Base-by-base conservation (phyloP, 2,329 filamentous ascomycete genomes). In the Graphium sp. region DNA sequence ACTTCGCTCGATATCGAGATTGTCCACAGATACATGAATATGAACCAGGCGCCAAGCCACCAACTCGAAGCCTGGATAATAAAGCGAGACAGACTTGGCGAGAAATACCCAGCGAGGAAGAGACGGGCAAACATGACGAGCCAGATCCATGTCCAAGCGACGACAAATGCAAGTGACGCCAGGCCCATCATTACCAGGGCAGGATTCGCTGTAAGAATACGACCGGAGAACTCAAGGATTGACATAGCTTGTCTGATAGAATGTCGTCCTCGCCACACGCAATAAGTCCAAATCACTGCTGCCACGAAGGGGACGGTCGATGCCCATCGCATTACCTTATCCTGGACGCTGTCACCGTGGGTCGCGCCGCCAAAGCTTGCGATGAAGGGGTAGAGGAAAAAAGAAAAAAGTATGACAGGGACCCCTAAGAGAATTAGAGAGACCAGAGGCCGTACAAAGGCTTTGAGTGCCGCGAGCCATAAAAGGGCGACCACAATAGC, bases 11-110 rank as follows among this genome's bases (percentile, higher is more conserved):
- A 74, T 32, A 95, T 71, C 3, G 80, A 79, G 23, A 94, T 60
- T 0, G 84, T 89, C 89, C 89, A 98, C 40, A 95, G 74, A 51
- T 94, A 95, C 58, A 94, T 78, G 34, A 95, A 57, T 39, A 94
- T 71, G 54, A 94, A 98, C 48, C 76, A 92, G 15, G 72, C 66
- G n/a, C 81, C 89, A 4, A 98, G 62, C 81, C 84, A 93, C 87
- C 87, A 95, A 42, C 77, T 93, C 34, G 82, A 83, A 12, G 78
- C 58, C 44, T 83, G 78, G 44, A 95, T 83, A 42, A 92, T 67
- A 52, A 91, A 94, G 23, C 51, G 49, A 1, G 62, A 56, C 18
- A 74, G 56, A 13, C 48, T 56, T 34, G 66, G 69, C 11, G 74
- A 72, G 38, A 87, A 73, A 49, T 85, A 79, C 1, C 89, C 89